Conservation (phyloP, 208 protist genomes). For the Leishmania mexicana region DNA sequence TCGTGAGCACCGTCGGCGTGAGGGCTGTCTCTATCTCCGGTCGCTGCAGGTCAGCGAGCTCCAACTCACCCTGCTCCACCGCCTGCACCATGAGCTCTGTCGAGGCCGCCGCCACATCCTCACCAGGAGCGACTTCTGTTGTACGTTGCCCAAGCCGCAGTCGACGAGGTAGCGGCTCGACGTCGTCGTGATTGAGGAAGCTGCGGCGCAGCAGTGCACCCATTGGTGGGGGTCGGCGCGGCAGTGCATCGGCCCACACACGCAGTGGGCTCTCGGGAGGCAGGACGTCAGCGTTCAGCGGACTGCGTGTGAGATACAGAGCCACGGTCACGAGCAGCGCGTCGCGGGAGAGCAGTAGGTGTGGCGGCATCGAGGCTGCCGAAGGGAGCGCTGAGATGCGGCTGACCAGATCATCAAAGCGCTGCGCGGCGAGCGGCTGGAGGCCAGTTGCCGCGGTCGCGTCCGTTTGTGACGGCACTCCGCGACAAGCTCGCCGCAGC, state of each 20-base stretch:
- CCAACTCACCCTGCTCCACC: constrained; percentile 39
- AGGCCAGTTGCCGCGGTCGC: background rate
- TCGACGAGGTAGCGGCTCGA: constrained; percentile 52
- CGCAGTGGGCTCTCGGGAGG: constrained; percentile 26
- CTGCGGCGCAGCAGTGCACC: constrained; percentile 44
- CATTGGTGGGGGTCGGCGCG: constrained; percentile 61
- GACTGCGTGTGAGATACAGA: constrained; percentile 47
- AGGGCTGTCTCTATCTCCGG: constrained; percentile 57
- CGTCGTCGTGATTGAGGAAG: constrained; percentile 14
- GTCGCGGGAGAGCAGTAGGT: constrained; percentile 58
- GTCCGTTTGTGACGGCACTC: background rate
- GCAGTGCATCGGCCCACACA: constrained; percentile 49
- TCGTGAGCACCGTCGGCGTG: constrained; percentile 44
- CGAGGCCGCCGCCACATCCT: constrained; percentile 16
- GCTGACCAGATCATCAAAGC: constrained; percentile 24
- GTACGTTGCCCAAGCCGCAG: constrained; percentile 48
- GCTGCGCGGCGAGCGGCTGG: constrained; percentile 19
- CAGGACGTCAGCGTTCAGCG: constrained; percentile 16
- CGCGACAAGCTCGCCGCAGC: constrained; percentile 32
- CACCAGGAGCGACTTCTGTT: constrained; percentile 21
- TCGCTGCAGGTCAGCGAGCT: constrained; percentile 41
- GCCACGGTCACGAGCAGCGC: constrained; percentile 57
- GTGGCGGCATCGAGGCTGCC: constrained; percentile 11
- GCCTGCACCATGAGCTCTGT: constrained; percentile 65
- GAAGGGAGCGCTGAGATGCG: constrained; percentile 18